phyloP scores from a whole-genome alignment of 2,329 filamentous ascomycete species.

The Rugonectria rugulosa region DNA sequence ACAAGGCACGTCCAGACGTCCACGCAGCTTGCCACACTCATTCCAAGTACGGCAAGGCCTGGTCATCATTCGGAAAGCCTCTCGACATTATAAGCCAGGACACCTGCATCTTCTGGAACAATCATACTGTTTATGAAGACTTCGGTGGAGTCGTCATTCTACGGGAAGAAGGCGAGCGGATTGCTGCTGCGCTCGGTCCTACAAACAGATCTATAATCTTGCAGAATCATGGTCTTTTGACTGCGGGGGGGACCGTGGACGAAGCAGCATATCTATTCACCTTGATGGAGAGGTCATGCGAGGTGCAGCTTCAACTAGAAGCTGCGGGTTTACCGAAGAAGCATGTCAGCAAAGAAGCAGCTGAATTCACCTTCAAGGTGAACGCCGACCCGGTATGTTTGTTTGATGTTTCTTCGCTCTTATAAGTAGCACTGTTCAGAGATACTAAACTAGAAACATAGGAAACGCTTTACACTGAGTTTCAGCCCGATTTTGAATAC shows the following conservation, averaged over 20 bases:
- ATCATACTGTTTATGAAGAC: conserved; percentile 65
- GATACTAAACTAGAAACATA: conserved; percentile 11
- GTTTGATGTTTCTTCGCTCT: too few relatives aligned
- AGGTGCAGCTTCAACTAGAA: conserved; percentile 45
- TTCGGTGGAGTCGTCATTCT: conserved; percentile 70
- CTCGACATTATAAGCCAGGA: conserved; percentile 71
- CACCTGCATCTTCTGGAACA: conserved; percentile 62
- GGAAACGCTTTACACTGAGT: conserved; percentile 44
- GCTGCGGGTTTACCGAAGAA: conserved; percentile 37
- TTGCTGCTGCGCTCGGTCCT: conserved; percentile 64
- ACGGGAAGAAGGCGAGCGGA: conserved; percentile 64
- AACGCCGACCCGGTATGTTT: conserved; percentile 41
- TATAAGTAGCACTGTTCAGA: fast-evolving
- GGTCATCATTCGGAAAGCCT: conserved; percentile 63
- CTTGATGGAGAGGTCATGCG: conserved; percentile 43
- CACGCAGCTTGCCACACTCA: conserved; percentile 69
- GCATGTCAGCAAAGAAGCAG: conserved; percentile 47
- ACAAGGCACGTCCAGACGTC: conserved; percentile 66
- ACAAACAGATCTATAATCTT: conserved; percentile 63
- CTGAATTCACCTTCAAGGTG: conserved; percentile 47
- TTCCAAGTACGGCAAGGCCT: conserved; percentile 65
- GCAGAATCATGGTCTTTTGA: conserved; percentile 70
- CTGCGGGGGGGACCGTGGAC: conserved; percentile 69
- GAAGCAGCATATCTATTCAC: conserved; percentile 70
- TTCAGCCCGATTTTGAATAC: conserved; percentile 46